Evolutionary conservation across 768 basidiomycete genomes (phyloP).

Genomic region (Inosperma sp.): DNA sequence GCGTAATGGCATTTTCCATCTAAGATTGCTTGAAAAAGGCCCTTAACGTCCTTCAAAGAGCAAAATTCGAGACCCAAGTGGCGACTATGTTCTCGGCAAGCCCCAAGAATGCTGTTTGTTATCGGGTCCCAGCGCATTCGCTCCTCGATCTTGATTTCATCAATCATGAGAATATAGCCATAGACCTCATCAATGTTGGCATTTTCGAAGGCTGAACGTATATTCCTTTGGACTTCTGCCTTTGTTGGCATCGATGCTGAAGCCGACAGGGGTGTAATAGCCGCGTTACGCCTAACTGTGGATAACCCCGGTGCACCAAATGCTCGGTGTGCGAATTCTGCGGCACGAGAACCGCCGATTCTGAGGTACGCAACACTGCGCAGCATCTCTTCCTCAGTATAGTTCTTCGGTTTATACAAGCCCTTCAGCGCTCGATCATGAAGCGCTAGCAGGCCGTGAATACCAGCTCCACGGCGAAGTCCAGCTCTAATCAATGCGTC

Average conservation of each 20-base stretch:
- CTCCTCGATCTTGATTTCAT: conserved; percentile 16
- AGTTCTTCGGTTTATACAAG: conserved; percentile 18
- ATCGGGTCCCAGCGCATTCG: conserved; percentile 15
- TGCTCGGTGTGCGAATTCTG: conserved; percentile 19
- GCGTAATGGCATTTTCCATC: conserved; percentile 21
- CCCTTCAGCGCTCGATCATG: conserved; percentile 12
- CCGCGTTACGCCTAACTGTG: conserved; percentile 8
- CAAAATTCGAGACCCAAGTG: neutral
- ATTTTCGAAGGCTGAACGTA: neutral
- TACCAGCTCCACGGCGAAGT: conserved; percentile 5
- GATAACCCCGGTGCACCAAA: conserved; percentile 10
- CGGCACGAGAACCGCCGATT: conserved; percentile 18
- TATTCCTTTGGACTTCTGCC: conserved; percentile 4
- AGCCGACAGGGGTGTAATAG: conserved; percentile 10
- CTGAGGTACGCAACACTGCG: conserved; percentile 14
- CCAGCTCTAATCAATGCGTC: conserved; percentile 16
- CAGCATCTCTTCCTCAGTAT: conserved; percentile 18
- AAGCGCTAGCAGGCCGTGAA: conserved; percentile 8
- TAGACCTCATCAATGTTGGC: neutral
- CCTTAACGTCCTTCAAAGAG: neutral
- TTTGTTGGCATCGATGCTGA: conserved; percentile 10
- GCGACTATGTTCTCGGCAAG: conserved; percentile 12
- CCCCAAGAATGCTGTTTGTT: conserved; percentile 13
- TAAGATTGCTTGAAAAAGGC: conserved; percentile 8
- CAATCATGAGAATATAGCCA: conserved; percentile 14